Evolutionary conservation across 257 asterid genomes (phyloP).

Genomic region (Schizonepeta tenuifolia): DNA sequence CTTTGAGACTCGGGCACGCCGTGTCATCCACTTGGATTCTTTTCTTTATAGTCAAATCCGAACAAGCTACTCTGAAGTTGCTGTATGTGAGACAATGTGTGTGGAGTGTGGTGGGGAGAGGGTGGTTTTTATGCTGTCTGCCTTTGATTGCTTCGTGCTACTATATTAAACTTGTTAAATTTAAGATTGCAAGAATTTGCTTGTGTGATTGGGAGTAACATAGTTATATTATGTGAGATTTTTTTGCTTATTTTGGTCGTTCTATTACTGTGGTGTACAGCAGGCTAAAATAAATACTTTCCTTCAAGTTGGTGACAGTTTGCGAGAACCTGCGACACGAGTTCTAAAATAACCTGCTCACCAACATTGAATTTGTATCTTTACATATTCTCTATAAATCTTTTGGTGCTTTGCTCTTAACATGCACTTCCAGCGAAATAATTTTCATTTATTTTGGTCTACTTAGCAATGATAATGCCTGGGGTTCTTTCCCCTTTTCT

Average conservation of each 20-base stretch:
- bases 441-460: not conserved
- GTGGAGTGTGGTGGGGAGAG: not conserved
- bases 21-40: not conserved
- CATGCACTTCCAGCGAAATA: not conserved
- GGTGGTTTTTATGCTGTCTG: not conserved
- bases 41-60: not conserved
- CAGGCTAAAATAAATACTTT: no score
- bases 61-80: not conserved
- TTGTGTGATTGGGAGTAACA: not conserved
- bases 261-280: not conserved
- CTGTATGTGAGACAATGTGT: not conserved
- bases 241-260: not conserved
- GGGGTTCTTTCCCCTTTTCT: no score
- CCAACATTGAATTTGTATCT: not conserved
- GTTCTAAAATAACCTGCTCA: not conserved
- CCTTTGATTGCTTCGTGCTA: not conserved
- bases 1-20: not conserved
- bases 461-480: not conserved
- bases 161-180: not conserved
- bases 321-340: not conserved
- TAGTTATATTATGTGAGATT: not conserved
- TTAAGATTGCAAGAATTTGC: not conserved
- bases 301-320: not conserved
- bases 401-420: not conserved
- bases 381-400: not conserved